phyloP scores from a whole-genome alignment of 225 moss, liverwort and hornwort genomes.

The Antitrichia curtipendula region DNA sequence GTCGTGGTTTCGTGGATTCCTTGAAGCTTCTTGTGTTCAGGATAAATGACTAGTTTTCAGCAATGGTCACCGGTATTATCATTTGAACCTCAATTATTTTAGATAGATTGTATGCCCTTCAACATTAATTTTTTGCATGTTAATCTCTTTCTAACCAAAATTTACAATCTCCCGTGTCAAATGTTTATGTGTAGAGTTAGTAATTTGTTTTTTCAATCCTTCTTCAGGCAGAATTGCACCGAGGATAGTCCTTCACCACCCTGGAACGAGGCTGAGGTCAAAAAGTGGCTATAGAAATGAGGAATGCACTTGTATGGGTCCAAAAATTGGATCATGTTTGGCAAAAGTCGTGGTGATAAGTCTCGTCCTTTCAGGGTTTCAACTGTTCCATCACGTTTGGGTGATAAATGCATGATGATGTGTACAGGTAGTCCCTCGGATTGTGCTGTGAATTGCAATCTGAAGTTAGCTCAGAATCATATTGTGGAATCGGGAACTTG shows the following conservation, averaged over 20 bases:
- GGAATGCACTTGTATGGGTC: background rate
- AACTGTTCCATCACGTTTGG: background rate
- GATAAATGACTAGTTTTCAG: background rate
- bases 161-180: background rate
- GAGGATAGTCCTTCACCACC: background rate
- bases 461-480: background rate
- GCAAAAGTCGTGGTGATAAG: background rate
- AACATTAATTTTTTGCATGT: background rate
- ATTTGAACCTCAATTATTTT: background rate
- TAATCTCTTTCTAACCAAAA: too few relatives aligned
- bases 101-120: background rate
- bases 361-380: conserved; percentile 11
- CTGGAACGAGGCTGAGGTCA: background rate
- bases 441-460: too few relatives aligned
- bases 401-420: background rate
- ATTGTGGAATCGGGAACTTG: background rate
- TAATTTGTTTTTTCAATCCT: background rate
- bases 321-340: background rate
- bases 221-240: background rate
- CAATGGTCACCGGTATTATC: background rate
- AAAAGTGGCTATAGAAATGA: background rate
- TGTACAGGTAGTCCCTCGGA: background rate
- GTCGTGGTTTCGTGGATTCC: background rate
- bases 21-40: background rate
- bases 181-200: background rate